Conservation (phyloP, 371 early-diverging fungal species). For the Mucor piriformis region DNA sequence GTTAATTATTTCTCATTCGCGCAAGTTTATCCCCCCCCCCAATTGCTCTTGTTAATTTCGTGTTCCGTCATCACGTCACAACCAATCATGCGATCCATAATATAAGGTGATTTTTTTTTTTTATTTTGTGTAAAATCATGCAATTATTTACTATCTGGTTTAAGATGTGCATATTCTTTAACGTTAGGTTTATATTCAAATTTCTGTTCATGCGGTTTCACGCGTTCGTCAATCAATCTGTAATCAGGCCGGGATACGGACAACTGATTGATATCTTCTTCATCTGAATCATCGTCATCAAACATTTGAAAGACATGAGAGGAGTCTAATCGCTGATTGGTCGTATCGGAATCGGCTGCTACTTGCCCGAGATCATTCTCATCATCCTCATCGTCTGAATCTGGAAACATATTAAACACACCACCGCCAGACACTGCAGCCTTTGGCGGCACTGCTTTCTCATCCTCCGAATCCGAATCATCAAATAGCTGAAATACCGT, state of each 20-base stretch:
- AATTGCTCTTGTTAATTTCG: no score
- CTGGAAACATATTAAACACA: conserved; percentile 14
- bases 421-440: background rate
- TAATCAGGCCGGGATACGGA: background rate
- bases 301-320: conserved; percentile 17
- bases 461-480: conserved; percentile 14
- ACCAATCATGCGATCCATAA: conserved; percentile 3
- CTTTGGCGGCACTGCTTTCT: background rate
- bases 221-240: background rate
- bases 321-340: background rate
- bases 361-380: background rate
- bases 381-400: conserved; percentile 9
- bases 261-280: background rate
- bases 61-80: background rate
- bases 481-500: conserved; percentile 2
- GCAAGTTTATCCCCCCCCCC: no score
- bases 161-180: background rate
- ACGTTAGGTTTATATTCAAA: background rate
- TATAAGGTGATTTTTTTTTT: conserved; percentile 14
- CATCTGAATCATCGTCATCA: conserved; percentile 19
- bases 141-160: conserved; percentile 5
- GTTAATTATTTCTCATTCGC: background rate
- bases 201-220: conserved; percentile 10
- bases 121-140: background rate
- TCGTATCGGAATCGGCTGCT: background rate